phyloP scores from a whole-genome alignment of 176 grass and related monocot genomes.

The Carex pumila region DNA sequence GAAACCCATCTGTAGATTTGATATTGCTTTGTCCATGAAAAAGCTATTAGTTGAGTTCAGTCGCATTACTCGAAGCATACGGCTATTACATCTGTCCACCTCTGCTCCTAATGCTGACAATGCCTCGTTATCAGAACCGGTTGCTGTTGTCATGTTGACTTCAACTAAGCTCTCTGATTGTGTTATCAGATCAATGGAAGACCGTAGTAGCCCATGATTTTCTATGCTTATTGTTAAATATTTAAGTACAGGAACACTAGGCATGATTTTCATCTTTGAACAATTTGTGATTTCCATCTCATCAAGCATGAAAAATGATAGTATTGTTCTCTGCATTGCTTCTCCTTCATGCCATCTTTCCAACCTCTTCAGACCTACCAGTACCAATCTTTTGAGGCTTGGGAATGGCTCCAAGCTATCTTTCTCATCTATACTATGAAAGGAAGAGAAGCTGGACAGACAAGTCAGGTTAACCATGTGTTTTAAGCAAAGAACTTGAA shows the following conservation, averaged over 20 bases:
- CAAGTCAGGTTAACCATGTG: constrained; percentile 7
- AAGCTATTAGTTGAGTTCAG: neutral
- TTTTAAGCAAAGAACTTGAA: neutral
- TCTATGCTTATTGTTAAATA: neutral
- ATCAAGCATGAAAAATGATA: neutral
- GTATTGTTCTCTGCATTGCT: neutral
- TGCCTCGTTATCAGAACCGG: neutral
- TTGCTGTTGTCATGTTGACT: no score
- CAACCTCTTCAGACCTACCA: neutral
- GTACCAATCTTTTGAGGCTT: neutral
- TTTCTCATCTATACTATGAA: neutral
- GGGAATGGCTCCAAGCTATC: neutral
- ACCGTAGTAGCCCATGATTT: neutral
- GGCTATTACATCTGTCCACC: neutral
- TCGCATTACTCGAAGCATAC: neutral
- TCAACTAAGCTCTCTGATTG: no score
- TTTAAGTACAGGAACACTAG: neutral
- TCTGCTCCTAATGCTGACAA: no score
- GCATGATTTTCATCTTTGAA: neutral
- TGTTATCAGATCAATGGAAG: neutral
- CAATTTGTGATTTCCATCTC: neutral
- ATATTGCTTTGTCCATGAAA: no score
- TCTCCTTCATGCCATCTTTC: constrained; percentile 1
- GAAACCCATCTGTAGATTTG: no score
- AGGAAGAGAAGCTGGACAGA: neutral